Conservation (phyloP, 176 grass and related monocot species). For the Hordeum vulgare region DNA sequence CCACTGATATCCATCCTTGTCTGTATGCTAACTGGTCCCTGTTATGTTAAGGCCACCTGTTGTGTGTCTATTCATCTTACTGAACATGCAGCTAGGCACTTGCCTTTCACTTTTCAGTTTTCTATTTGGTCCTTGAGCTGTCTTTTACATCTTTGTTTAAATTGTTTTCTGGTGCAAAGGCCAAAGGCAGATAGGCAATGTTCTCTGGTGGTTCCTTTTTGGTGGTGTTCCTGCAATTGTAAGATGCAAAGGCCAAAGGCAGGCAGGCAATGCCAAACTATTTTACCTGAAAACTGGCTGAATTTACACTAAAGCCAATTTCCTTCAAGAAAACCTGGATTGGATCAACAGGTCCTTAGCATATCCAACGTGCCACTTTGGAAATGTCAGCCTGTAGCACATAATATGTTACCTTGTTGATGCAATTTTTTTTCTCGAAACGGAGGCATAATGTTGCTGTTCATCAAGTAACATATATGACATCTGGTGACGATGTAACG, state of each 20-base stretch:
- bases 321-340: neutral
- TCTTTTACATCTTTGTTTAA: neutral
- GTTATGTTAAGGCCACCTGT: neutral
- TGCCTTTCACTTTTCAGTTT: neutral
- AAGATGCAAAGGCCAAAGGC: too few relatives aligned
- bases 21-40: slow-evolving; percentile 7
- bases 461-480: neutral
- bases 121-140: neutral
- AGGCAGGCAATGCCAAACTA: too few relatives aligned
- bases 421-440: too few relatives aligned
- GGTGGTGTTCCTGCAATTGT: too few relatives aligned
- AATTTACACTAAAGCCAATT: neutral
- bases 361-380: neutral
- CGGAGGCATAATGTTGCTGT: too few relatives aligned
- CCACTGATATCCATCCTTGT: neutral
- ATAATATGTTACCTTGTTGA: neutral
- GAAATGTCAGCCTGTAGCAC: neutral
- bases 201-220: too few relatives aligned
- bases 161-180: neutral
- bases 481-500: neutral
- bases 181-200: neutral
- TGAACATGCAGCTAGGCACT: neutral
- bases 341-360: neutral
- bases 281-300: neutral
- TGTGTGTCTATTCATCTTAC: neutral